Percentiles rank a stretch among this genome's conserved stretches.
Evolutionary conservation across 257 asterid species (phyloP).

Genomic region (Fraxinus americana): DNA sequence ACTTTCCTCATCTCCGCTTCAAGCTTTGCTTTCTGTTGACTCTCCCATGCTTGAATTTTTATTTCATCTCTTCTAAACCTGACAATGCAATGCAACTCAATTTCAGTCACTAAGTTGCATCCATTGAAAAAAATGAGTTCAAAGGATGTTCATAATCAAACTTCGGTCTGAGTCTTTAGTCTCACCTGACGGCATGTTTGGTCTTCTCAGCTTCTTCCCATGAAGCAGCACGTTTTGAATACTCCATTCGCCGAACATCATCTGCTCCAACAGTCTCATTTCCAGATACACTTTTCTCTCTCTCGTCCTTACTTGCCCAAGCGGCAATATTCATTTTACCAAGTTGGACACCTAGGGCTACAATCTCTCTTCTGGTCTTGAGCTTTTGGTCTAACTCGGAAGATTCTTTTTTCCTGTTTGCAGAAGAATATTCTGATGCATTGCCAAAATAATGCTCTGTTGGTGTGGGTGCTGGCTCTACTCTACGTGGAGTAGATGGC

Average conservation of each 20-base stretch:
- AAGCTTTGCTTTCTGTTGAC: conserved; percentile 85
- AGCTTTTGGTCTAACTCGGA: conserved; percentile 84
- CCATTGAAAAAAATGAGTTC: conserved; percentile 4
- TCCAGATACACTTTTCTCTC: conserved; percentile 42
- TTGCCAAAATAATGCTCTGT: conserved; percentile 33
- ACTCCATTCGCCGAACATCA: conserved; percentile 65
- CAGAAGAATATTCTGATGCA: conserved; percentile 31
- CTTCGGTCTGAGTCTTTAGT: conserved; percentile 1
- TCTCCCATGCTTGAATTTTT: conserved; percentile 95
- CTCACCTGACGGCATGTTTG: conserved; percentile 81
- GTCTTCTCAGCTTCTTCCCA: conserved; percentile 96
- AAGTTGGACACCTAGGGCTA: conserved; percentile 87
- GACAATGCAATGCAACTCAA: conserved; percentile 11
- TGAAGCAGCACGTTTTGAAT: conserved; percentile 80
- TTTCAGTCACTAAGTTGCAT: conserved; percentile 9
- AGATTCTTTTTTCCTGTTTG: conserved; percentile 51
- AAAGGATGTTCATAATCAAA: not conserved
- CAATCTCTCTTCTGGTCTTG: conserved; percentile 85
- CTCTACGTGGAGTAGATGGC: conserved; percentile 91
- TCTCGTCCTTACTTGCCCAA: conserved; percentile 96
- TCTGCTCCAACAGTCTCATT: conserved; percentile 34
- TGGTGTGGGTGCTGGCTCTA: conserved; percentile 71
- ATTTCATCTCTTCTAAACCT: conserved; percentile 92
- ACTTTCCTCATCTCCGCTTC: conserved; percentile 96
- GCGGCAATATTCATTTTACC: conserved; percentile 98